Conservation (phyloP, 441 rosid genomes). For the Gossypium lobatum region DNA sequence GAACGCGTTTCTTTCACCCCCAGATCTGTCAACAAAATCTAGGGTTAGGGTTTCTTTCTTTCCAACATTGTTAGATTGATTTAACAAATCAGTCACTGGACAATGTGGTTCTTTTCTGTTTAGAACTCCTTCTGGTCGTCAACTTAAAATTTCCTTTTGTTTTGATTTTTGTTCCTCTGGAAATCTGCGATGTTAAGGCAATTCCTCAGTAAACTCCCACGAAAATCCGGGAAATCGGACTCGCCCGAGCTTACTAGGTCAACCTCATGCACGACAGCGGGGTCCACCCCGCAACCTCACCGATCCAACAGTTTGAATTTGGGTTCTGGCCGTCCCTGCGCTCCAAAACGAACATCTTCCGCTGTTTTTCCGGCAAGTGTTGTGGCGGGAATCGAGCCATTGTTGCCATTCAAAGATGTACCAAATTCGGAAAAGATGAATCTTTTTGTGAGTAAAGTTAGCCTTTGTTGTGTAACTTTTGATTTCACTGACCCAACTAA, state of each 20-base stretch:
- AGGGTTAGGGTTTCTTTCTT: slow-evolving; percentile 14
- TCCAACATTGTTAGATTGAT: not conserved
- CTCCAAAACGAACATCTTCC: slow-evolving; percentile 66
- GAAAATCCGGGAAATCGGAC: slow-evolving; percentile 54
- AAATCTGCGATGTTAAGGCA: slow-evolving; percentile 57
- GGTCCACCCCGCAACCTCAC: slow-evolving; percentile 24
- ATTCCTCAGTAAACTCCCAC: slow-evolving; percentile 61
- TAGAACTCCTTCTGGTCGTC: slow-evolving; percentile 8
- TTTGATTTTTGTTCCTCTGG: not conserved
- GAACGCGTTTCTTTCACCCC: slow-evolving; percentile 10
- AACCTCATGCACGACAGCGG: slow-evolving; percentile 27
- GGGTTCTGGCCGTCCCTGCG: slow-evolving; percentile 41
- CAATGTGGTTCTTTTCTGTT: slow-evolving; percentile 3
- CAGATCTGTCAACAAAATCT: slow-evolving; percentile 32
- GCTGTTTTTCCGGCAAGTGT: slow-evolving; percentile 81
- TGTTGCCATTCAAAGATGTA: slow-evolving; percentile 79
- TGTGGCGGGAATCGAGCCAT: slow-evolving; percentile 75
- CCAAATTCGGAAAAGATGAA: slow-evolving; percentile 59
- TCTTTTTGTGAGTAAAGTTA: slow-evolving; percentile 85
- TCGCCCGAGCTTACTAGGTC: slow-evolving; percentile 38
- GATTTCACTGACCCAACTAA: slow-evolving; percentile 77
- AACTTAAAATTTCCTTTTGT: not conserved
- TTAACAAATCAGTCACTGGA: not conserved
- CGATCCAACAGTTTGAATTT: slow-evolving; percentile 32
- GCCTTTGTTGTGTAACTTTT: slow-evolving; percentile 78